phyloP scores from a whole-genome alignment of 208 protist species.

The Trypanosoma platydactyli region DNA sequence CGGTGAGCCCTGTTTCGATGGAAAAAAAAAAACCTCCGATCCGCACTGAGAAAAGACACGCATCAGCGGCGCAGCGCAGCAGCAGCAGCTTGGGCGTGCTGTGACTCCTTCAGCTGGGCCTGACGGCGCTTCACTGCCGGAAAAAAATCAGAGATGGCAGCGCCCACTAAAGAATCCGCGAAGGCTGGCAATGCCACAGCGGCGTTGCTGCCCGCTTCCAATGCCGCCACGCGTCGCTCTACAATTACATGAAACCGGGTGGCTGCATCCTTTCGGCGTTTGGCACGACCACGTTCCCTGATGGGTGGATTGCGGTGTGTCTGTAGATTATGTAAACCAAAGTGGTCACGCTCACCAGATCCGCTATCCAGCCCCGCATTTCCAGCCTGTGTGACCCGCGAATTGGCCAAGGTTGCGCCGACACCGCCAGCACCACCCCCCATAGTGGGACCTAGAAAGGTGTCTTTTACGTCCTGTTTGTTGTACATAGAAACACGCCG shows the following conservation, averaged over 20 bases:
- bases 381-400: not conserved
- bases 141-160: slow-evolving; percentile 24
- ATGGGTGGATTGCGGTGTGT: not conserved
- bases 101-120: slow-evolving; percentile 23
- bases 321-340: too few relatives aligned
- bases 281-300: not conserved
- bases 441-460: too few relatives aligned
- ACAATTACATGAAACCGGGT: slow-evolving; percentile 28
- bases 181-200: slow-evolving; percentile 13
- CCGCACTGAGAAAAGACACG: not conserved
- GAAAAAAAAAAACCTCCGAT: too few relatives aligned
- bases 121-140: slow-evolving; percentile 28
- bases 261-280: not conserved
- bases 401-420: not conserved
- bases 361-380: too few relatives aligned
- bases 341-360: too few relatives aligned
- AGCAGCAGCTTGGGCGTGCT: slow-evolving; percentile 17
- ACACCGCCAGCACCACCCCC: not conserved
- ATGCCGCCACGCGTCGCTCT: slow-evolving; percentile 21
- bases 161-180: slow-evolving; percentile 31
- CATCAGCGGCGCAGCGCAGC: not conserved
- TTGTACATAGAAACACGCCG: not conserved
- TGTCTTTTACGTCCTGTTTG: not conserved
- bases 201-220: not conserved
- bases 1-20: too few relatives aligned